These are phyloP conservation scores for Pisolithus marmoratus DNA, from an alignment of 768 basidiomycete genomes.

Conservation along the genomic window DNA sequence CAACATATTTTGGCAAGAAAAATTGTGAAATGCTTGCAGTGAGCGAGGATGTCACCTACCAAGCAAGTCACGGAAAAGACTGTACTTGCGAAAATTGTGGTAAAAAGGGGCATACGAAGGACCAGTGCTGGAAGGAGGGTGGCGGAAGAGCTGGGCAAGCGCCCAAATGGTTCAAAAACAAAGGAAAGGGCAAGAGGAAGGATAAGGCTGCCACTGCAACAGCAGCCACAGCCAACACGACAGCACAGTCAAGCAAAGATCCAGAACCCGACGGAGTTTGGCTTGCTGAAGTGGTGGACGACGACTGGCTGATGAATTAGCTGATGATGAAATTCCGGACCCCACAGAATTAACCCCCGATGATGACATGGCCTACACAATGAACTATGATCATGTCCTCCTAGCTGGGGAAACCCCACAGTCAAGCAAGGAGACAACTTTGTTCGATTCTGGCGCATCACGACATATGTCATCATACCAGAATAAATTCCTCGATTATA, in stretches of 20 bases:
- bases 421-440: background rate
- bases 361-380: background rate
- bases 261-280: background rate
- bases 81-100: too few species aligned
- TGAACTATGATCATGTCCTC: background rate
- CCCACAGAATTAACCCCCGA: background rate
- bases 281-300: background rate
- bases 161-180: too few species aligned
- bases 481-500: slow-evolving; percentile 1
- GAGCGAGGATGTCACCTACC: too few species aligned
- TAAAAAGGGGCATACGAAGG: too few species aligned
- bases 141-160: too few species aligned
- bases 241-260: background rate
- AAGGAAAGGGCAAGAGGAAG: background rate
- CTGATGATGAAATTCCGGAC: background rate
- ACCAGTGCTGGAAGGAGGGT: too few species aligned
- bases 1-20: too few species aligned
- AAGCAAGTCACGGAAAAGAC: too few species aligned
- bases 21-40: too few species aligned
- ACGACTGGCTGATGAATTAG: background rate
- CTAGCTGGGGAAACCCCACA: background rate
- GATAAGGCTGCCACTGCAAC: background rate
- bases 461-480: background rate
- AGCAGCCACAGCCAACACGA: background rate
- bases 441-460: background rate